Evolutionary conservation across 179 eudicot species (phyloP).

Genomic region (Silene noctiflora): DNA sequence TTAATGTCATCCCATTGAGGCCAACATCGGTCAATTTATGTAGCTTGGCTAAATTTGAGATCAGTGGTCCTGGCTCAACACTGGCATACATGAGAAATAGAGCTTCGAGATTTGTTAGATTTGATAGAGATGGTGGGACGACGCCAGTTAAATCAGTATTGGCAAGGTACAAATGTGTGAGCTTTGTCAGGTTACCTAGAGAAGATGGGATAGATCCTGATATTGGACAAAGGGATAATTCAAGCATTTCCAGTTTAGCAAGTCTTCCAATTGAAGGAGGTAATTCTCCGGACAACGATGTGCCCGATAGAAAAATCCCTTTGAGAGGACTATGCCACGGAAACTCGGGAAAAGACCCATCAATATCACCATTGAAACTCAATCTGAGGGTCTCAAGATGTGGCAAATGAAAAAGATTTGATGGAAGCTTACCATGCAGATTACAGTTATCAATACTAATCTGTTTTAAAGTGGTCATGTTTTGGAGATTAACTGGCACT

Average conservation of each 20-base stretch:
- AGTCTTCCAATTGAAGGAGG: slow-evolving; percentile 22
- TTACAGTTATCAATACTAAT: slow-evolving; percentile 8
- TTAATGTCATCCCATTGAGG: background rate
- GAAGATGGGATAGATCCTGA: slow-evolving; percentile 24
- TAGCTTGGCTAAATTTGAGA: slow-evolving; percentile 9
- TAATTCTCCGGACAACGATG: slow-evolving; percentile 15
- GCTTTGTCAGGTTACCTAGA: slow-evolving; percentile 26
- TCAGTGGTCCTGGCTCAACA: background rate
- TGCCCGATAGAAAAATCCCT: background rate
- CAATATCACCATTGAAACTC: slow-evolving; percentile 7
- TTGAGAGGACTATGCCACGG: slow-evolving; percentile 12
- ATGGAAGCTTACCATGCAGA: slow-evolving; percentile 32
- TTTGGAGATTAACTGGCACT: slow-evolving; percentile 18
- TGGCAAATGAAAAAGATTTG: slow-evolving; percentile 26
- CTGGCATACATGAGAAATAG: slow-evolving; percentile 1
- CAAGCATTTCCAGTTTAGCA: background rate
- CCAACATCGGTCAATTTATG: background rate
- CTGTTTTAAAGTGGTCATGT: slow-evolving; percentile 20
- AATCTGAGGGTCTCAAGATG: slow-evolving; percentile 8
- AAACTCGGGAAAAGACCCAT: slow-evolving; percentile 35
- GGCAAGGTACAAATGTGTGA: background rate
- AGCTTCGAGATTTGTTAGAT: slow-evolving; percentile 13
- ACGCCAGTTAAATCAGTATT: background rate
- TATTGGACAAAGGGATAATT: background rate
- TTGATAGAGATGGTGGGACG: slow-evolving; percentile 10